These are phyloP conservation scores for Fusarium aywerte DNA, from an alignment of 2,329 filamentous ascomycete species.

Conservation along the genomic window DNA sequence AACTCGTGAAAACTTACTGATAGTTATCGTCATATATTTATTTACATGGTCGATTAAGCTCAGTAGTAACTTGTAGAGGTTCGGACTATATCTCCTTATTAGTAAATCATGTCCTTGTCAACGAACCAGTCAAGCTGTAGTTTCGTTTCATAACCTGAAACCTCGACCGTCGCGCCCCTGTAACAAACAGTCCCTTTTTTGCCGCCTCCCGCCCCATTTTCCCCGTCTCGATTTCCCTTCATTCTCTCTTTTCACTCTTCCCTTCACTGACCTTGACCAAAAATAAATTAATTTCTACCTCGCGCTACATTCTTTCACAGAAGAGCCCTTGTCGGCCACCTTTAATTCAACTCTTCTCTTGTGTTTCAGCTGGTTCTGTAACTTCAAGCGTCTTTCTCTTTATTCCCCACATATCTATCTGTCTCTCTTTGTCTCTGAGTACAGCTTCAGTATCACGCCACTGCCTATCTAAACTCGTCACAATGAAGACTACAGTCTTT, in stretches of 20 bases:
- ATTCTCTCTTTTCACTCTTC: background rate
- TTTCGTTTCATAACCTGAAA: conserved; percentile 45
- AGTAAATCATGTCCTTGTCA: background rate
- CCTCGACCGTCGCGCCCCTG: conserved; percentile 40
- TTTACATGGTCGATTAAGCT: background rate
- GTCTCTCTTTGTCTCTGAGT: background rate
- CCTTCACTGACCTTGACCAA: background rate
- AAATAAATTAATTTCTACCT: conserved; percentile 29
- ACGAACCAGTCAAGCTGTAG: conserved; percentile 30
- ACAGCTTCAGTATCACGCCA: conserved; percentile 14
- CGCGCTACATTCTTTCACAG: background rate
- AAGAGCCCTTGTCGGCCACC: conserved; percentile 10
- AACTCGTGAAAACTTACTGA: background rate
- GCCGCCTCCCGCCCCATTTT: conserved; percentile 17
- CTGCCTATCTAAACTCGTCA: conserved; percentile 5
- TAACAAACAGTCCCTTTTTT: conserved; percentile 39
- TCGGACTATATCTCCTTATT: conserved; percentile 12
- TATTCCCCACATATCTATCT: background rate
- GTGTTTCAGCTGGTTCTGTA: conserved; percentile 38
- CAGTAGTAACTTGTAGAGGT: background rate
- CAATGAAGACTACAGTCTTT: conserved; percentile 47
- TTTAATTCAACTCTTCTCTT: conserved; percentile 1
- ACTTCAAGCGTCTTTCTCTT: conserved; percentile 15
- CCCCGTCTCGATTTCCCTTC: background rate
- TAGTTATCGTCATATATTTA: background rate